Evolutionary conservation across 441 rosid genomes (phyloP), one percentile per base, ranked within the genome.

Genomic region (Pelargonium cotyledonis): DNA sequence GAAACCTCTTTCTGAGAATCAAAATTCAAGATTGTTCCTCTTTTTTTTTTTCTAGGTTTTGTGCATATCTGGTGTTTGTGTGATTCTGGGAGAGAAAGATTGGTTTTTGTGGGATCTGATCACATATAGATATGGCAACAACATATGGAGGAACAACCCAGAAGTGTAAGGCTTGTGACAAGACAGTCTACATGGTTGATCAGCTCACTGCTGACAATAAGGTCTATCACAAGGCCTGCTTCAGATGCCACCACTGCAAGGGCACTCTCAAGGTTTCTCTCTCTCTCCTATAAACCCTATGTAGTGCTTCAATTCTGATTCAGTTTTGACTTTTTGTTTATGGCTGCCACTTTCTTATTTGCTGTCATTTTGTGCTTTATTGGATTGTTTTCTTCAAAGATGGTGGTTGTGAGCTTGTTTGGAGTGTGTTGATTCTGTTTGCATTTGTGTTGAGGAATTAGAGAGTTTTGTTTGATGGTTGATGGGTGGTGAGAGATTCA

Each of bases 221-320:
- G 23, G 65, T 70, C 74, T 75, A 66, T 41, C 74, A 75, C 64
- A 75, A 70, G 71, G 65, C 78, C 64, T 70, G 78, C 71, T 75
- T 75, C 78, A 75, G 74, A 70, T 75, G 78, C 60, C 71, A 70
- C 64, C 78, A 75, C 70, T 70, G 78, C 68, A 75, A 75, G 61
- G 65, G 74, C 65, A 75, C 78, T 14, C 74, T 75, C 65, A 75
- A 75, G 74, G 78, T 75, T 35, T 31, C 8, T 12, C 14, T 26
- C 65, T 23, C 31, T 35, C 62, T 8, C 21, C 35, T 29, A 2
- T 29, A 3, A 29, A 29, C 35, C 35, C 35, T 15, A n/a, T 53
- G 5, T 53, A 15, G 21, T 53, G 60, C 19, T 53, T 57, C 62
- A 18, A 18, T 57, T 57, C 62, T 57, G 62, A 6, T 29, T 29